Evolutionary conservation across 2,329 filamentous ascomycete species (phyloP).

Genomic region (Fusarium phyllophilum): DNA sequence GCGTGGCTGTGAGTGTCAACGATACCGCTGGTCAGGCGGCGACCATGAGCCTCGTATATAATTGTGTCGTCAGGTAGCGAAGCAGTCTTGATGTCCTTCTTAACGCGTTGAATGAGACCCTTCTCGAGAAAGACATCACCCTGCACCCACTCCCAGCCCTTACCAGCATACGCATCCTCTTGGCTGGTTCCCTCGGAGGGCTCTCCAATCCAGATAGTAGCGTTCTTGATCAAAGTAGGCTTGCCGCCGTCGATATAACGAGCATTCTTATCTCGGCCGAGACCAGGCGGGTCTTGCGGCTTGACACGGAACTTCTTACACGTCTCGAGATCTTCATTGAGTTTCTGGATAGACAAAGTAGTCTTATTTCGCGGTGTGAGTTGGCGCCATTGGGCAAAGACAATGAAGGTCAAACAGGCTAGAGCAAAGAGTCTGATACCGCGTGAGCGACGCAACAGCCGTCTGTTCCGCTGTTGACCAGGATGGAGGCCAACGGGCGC

Average conservation of each 20-base stretch:
- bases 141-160: constrained; percentile 68
- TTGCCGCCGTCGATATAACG: constrained; percentile 68
- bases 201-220: constrained; percentile 74
- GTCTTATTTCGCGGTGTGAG: constrained; percentile 45
- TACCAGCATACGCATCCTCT: constrained; percentile 66
- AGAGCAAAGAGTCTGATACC: constrained; percentile 56
- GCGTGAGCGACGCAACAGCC: constrained; percentile 55
- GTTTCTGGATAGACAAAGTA: constrained; percentile 61
- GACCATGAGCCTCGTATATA: constrained; percentile 68
- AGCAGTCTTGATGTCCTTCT: constrained; percentile 53
- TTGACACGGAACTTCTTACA: constrained; percentile 66
- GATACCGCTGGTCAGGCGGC: constrained; percentile 72
- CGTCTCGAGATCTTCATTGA: constrained; percentile 64
- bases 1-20: constrained; percentile 79
- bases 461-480: constrained; percentile 37
- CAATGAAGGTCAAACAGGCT: constrained; percentile 61
- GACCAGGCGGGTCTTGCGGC: constrained; percentile 65
- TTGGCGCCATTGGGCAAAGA: constrained; percentile 61
- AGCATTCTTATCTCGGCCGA: constrained; percentile 68
- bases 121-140: constrained; percentile 70
- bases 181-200: constrained; percentile 60
- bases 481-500: constrained; percentile 30
- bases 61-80: constrained; percentile 59
- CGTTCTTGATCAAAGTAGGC: constrained; percentile 72
- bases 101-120: constrained; percentile 69